Evolutionary conservation across 2,329 filamentous ascomycete genomes (phyloP), one percentile per base, ranked within the genome.

Genomic region (Fusarium dlaminii): DNA sequence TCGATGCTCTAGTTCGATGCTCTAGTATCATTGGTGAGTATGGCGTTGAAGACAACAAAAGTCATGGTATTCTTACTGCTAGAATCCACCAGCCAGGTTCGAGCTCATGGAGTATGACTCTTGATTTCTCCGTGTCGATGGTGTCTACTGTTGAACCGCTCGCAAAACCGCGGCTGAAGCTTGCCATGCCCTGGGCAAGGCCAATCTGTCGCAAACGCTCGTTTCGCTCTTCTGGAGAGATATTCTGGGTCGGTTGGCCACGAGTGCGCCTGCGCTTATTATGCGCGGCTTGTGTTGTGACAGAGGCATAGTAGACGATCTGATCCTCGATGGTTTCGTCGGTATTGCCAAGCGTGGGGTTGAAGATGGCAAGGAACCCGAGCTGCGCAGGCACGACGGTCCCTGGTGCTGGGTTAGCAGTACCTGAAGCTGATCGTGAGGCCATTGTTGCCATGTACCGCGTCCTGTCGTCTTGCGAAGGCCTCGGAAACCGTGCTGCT

Each of bases 71-170:
- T 34, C 93, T 80, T 86, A 97, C 95, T 70, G 94, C 95, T 68
- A 98, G 85, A 71, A 98, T 91, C 97, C 97, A 99, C 96, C 96
- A 99, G 36, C 93, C 93, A 22, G 89, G 86, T 82, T 99, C 96
- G 73, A 99, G 84, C 84, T 99, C 95, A 78, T 94, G 91, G 49
- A 98, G 85, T 39, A 98, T 87, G 39, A 98, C 92, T 37, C 95
- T 90, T 56, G 92, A 91, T 85, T 94, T 96, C 78, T 98, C 94
- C 3, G 96, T 98, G 80, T 99, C 96, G 68, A 99, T 92, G 15
- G 91, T 91, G 78, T 98, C 94, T 43, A 98, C 90, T 5, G 93
- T 82, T 75, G 91, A 87, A 67, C 92, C 94, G 70, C 90, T 88
- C 5, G 95, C 93, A 83, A 99, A 99, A 78, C 91, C 95, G 80